These are phyloP conservation scores for Boeremia lycopersici DNA, from an alignment of 2,329 filamentous ascomycete species.

Conservation along the genomic window DNA sequence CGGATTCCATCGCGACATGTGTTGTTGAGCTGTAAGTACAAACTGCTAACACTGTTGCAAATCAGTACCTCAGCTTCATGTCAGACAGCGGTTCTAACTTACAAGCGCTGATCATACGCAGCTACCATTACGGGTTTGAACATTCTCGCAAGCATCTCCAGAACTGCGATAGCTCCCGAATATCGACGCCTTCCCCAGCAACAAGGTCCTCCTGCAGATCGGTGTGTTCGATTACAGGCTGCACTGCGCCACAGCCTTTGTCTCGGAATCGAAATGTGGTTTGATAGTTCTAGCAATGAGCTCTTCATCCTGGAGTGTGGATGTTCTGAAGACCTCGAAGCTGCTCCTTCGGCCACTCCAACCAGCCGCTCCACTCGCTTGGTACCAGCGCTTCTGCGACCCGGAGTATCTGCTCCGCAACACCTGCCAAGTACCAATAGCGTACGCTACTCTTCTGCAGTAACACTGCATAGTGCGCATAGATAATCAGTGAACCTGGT, in stretches of 20 bases:
- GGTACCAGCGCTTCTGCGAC: slow-evolving; percentile 34
- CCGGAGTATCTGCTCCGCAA: slow-evolving; percentile 33
- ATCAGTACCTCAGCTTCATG: background rate
- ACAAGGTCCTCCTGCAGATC: background rate
- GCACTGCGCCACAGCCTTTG: background rate
- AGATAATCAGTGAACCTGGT: slow-evolving; percentile 43
- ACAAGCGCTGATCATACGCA: background rate
- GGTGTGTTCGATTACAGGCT: background rate
- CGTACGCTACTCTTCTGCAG: slow-evolving; percentile 24
- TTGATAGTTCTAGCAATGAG: background rate
- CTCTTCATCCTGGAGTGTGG: slow-evolving; percentile 7
- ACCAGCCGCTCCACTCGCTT: slow-evolving; percentile 34
- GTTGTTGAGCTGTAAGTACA: background rate
- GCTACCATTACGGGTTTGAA: background rate
- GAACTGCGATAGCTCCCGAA: background rate
- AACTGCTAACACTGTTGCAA: background rate
- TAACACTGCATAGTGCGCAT: slow-evolving; percentile 46
- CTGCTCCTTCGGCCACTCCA: slow-evolving; percentile 39
- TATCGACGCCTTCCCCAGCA: background rate
- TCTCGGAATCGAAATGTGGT: background rate
- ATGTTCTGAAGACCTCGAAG: slow-evolving; percentile 15
- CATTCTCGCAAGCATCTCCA: slow-evolving; percentile 13
- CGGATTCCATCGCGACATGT: background rate
- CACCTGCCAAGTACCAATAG: slow-evolving; percentile 36
- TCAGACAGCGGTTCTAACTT: background rate